Conservation (phyloP, 257 asterid genomes). For the Dorcoceras hygrometricum region DNA sequence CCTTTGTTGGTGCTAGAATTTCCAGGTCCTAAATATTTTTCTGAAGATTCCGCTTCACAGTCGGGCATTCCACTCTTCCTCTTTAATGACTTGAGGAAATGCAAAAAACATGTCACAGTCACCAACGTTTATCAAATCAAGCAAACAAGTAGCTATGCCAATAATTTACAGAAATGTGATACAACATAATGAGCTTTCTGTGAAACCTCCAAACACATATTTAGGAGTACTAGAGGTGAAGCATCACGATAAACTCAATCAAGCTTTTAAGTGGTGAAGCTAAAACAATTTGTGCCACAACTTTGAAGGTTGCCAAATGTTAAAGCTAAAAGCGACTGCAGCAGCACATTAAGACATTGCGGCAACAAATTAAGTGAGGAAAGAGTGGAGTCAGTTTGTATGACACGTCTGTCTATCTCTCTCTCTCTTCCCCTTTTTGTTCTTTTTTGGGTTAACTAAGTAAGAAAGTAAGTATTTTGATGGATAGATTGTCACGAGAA, state of each 20-base stretch:
- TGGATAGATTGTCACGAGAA: too few relatives aligned
- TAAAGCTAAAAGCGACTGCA: too few relatives aligned
- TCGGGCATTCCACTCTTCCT: conserved; percentile 56
- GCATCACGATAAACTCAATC: not conserved
- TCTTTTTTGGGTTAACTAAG: too few relatives aligned
- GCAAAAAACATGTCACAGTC: conserved; percentile 24
- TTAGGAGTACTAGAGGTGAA: not conserved
- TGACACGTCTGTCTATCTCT: too few relatives aligned
- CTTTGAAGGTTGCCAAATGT: too few relatives aligned
- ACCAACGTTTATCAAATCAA: conserved; percentile 16
- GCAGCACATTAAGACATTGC: too few relatives aligned
- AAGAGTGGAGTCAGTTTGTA: too few relatives aligned
- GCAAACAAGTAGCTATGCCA: conserved; percentile 8
- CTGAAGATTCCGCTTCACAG: conserved; percentile 45
- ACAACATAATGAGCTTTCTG: not conserved
- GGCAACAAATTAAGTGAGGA: too few relatives aligned
- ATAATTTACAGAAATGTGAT: not conserved
- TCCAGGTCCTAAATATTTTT: conserved; percentile 43
- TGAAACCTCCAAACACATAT: not conserved
- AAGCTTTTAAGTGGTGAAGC: not conserved
- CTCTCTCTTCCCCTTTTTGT: too few relatives aligned
- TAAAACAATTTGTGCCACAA: too few relatives aligned
- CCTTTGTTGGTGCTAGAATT: conserved; percentile 32
- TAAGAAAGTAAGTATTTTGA: too few relatives aligned
- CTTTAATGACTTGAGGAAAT: conserved; percentile 52